These are phyloP conservation scores for Trichoderma gamsii DNA, from an alignment of 495 filamentous ascomycete species.

Conservation along the genomic window DNA sequence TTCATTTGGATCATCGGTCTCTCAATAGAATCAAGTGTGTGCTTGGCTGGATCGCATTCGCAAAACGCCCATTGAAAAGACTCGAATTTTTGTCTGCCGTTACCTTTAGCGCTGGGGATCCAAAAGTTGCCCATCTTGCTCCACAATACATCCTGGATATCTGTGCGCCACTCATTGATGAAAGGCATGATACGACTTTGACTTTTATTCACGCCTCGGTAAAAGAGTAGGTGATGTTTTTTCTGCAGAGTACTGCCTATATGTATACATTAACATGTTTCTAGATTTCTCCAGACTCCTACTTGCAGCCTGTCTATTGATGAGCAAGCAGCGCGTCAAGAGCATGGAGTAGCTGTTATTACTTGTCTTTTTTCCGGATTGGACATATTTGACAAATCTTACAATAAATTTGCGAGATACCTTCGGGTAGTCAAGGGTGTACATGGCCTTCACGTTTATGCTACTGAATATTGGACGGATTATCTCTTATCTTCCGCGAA, in stretches of 20 bases:
- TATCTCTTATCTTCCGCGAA: slow-evolving; percentile 19
- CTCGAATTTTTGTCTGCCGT: slow-evolving; percentile 29
- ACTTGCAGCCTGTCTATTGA: slow-evolving; percentile 18
- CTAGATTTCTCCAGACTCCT: slow-evolving; percentile 25
- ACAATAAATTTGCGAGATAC: not conserved
- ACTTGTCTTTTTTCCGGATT: slow-evolving; percentile 21
- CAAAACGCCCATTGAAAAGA: slow-evolving; percentile 26
- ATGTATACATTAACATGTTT: no score
- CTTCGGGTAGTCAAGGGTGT: slow-evolving; percentile 24
- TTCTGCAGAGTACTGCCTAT: not conserved
- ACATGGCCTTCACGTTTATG: slow-evolving; percentile 27
- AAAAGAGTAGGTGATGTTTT: slow-evolving; percentile 26
- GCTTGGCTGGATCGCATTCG: slow-evolving; percentile 31
- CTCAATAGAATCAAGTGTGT: slow-evolving; percentile 23
- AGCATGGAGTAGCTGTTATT: slow-evolving; percentile 22
- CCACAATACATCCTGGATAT: slow-evolving; percentile 29
- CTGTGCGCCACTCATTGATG: slow-evolving; percentile 27
- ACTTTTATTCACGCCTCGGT: slow-evolving; percentile 31
- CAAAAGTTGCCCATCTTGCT: slow-evolving; percentile 13
- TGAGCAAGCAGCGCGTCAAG: slow-evolving; percentile 10
- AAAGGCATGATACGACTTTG: slow-evolving; percentile 23
- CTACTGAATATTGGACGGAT: slow-evolving; percentile 27
- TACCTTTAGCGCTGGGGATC: slow-evolving; percentile 22
- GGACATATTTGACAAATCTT: slow-evolving; percentile 9
- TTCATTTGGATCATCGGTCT: slow-evolving; percentile 25